A percentile compares a stretch with the other conserved stretches of the same genome.
phyloP scores from a whole-genome alignment of 352 stramenopile species.

The Plasmopara muralis region DNA sequence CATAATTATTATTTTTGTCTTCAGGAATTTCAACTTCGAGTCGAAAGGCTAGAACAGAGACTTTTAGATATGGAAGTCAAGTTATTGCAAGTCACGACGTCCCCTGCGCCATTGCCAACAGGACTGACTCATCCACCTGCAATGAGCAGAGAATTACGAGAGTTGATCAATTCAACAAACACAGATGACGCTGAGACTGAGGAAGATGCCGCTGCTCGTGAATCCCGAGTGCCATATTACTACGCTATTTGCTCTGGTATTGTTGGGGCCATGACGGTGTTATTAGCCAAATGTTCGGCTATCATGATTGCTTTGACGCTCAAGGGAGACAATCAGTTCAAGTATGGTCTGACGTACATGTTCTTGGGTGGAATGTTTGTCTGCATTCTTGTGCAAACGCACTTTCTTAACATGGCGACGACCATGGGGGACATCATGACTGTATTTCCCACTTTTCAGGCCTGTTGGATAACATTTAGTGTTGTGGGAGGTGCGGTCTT shows the following conservation, averaged over 20 bases:
- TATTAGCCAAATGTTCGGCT: slow-evolving; percentile 80
- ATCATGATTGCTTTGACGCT: slow-evolving; percentile 82
- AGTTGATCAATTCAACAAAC: slow-evolving; percentile 24
- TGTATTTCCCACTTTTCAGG: slow-evolving; percentile 85
- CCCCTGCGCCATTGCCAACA: slow-evolving; percentile 12
- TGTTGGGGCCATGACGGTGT: slow-evolving; percentile 74
- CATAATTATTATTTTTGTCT: neutral
- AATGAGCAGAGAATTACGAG: slow-evolving; percentile 28
- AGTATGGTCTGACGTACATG: slow-evolving; percentile 78
- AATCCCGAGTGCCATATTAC: slow-evolving; percentile 68
- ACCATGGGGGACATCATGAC: slow-evolving; percentile 84
- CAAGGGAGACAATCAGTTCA: slow-evolving; percentile 83
- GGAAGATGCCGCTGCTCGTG: slow-evolving; percentile 24
- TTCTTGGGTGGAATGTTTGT: slow-evolving; percentile 84
- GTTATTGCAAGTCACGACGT: slow-evolving; percentile 30
- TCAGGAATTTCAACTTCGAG: slow-evolving; percentile 57
- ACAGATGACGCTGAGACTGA: slow-evolving; percentile 26
- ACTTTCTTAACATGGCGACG: slow-evolving; percentile 85
- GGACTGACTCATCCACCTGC: slow-evolving; percentile 16
- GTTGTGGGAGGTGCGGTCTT: slow-evolving; percentile 80
- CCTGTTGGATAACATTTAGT: slow-evolving; percentile 85
- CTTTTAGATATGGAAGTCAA: slow-evolving; percentile 63
- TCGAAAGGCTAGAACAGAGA: slow-evolving; percentile 60
- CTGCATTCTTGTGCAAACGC: slow-evolving; percentile 81
- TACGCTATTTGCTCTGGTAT: slow-evolving; percentile 85